Conservation (phyloP, 768 basidiomycete genomes). For the Auricularia sp. region DNA sequence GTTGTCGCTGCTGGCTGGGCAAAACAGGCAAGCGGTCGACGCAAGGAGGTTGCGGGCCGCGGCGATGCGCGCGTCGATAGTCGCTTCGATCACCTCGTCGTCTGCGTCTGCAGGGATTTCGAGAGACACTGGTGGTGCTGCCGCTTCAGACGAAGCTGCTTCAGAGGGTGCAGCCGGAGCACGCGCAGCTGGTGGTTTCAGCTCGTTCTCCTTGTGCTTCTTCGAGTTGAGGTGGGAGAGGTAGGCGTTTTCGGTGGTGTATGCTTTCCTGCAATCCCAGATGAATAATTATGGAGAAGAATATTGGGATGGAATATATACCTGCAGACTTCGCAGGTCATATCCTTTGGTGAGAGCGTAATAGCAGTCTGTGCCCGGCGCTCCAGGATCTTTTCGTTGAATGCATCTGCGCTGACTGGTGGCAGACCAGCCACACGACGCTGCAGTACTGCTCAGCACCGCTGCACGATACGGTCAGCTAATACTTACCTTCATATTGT, state of each 20-base stretch:
- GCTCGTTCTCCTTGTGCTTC: conserved; percentile 74
- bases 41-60: conserved; percentile 56
- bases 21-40: conserved; percentile 77
- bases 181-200: conserved; percentile 11
- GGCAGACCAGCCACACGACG: conserved; percentile 84
- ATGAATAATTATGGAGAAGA: conserved; percentile 3
- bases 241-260: conserved; percentile 83
- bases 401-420: conserved; percentile 65
- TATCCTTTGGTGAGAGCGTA: conserved; percentile 46
- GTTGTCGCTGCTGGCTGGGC: conserved; percentile 38
- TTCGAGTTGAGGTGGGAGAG: conserved; percentile 79
- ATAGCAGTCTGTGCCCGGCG: conserved; percentile 66
- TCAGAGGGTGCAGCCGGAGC: conserved; percentile 5
- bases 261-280: conserved; percentile 55
- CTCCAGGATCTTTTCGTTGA: conserved; percentile 84
- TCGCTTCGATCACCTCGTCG: conserved; percentile 38
- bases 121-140: conserved; percentile 4
- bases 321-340: conserved; percentile 75
- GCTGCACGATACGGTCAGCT: neutral
- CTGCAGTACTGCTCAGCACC: conserved; percentile 11
- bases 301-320: conserved; percentile 29
- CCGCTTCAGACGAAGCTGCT: conserved; percentile 4
- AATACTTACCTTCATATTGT: conserved; percentile 72
- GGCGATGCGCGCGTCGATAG: conserved; percentile 68
- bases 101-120: conserved; percentile 25